Evolutionary conservation across 495 filamentous ascomycete genomes (phyloP).

Genomic region (Tuber borchii): DNA sequence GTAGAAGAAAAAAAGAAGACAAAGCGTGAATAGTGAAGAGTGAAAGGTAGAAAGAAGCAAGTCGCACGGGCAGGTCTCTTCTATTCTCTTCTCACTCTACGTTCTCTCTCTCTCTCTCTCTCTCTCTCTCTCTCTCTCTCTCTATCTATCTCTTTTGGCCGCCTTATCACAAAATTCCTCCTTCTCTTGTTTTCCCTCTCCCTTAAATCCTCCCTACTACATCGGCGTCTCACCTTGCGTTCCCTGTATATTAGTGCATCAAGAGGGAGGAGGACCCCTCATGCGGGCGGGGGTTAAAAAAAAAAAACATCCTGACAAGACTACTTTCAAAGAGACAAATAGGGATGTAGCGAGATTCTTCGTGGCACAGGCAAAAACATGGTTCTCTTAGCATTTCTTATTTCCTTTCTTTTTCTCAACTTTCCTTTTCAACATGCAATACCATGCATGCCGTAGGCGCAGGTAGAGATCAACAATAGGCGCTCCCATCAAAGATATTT

Average conservation of each 20-base stretch:
- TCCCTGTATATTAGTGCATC: not conserved
- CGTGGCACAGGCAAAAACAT: not conserved
- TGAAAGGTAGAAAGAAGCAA: not conserved
- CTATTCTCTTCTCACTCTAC: not conserved
- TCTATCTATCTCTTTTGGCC: not conserved
- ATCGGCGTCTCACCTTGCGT: not conserved
- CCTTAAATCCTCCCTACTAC: not conserved
- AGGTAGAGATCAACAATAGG: not conserved
- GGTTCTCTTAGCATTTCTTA: not conserved
- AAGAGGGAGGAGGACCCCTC: not conserved
- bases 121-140: not conserved
- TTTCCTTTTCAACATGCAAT: not conserved
- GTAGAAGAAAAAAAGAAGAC: not conserved
- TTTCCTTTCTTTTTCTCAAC: not conserved
- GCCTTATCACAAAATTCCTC: not conserved
- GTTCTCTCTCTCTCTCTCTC: not conserved
- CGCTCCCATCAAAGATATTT: not conserved
- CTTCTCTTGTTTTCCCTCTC: not conserved
- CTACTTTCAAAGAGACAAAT: not conserved
- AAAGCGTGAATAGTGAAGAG: not conserved
- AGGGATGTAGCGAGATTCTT: not conserved
- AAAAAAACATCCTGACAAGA: not conserved
- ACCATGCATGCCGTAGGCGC: not conserved
- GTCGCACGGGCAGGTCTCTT: not conserved
- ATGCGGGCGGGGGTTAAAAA: not conserved